These are phyloP conservation scores for Stachybotrys chlorohalonatus DNA, from an alignment of 2,329 filamentous ascomycete genomes.

Conservation along the genomic window DNA sequence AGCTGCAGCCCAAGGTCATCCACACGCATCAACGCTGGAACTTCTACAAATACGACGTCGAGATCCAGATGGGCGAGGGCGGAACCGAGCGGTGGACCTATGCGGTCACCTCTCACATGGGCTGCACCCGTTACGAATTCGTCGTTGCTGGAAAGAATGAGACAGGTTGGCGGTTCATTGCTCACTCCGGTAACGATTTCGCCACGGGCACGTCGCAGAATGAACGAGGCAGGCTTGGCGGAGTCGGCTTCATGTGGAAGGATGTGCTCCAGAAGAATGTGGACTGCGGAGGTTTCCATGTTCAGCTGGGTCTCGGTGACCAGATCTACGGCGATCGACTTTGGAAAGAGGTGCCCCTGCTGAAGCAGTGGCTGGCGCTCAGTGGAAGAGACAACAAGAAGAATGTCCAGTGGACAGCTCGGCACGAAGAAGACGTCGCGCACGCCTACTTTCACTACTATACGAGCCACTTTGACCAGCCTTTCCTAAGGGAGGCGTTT, in stretches of 20 bases:
- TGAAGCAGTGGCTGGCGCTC: conserved; percentile 92
- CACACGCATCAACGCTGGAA: conserved; percentile 87
- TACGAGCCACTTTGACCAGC: conserved; percentile 95
- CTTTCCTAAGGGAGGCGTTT: conserved; percentile 87
- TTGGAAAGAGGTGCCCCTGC: conserved; percentile 89
- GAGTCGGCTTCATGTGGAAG: conserved; percentile 96
- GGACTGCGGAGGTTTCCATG: conserved; percentile 92
- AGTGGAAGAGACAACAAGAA: conserved; percentile 90
- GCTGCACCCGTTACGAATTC: conserved; percentile 97
- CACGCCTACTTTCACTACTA: conserved; percentile 99
- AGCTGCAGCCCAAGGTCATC: conserved; percentile 74
- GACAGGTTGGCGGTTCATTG: conserved; percentile 90
- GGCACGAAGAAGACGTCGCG: conserved; percentile 88
- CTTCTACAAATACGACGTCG: conserved; percentile 91
- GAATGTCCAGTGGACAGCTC: conserved; percentile 83
- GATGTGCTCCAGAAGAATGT: conserved; percentile 96
- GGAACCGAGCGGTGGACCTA: conserved; percentile 89
- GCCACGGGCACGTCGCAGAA: conserved; percentile 77
- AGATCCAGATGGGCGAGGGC: conserved; percentile 79
- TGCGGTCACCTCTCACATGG: conserved; percentile 90
- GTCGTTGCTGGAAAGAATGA: conserved; percentile 85
- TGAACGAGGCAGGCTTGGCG: conserved; percentile 77
- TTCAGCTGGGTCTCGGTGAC: conserved; percentile 82
- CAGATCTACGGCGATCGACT: conserved; percentile 93
- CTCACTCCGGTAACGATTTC: conserved; percentile 95